Evolutionary conservation across 169 alveolate species (phyloP).

Genomic region (Plasmodium yoelii): DNA sequence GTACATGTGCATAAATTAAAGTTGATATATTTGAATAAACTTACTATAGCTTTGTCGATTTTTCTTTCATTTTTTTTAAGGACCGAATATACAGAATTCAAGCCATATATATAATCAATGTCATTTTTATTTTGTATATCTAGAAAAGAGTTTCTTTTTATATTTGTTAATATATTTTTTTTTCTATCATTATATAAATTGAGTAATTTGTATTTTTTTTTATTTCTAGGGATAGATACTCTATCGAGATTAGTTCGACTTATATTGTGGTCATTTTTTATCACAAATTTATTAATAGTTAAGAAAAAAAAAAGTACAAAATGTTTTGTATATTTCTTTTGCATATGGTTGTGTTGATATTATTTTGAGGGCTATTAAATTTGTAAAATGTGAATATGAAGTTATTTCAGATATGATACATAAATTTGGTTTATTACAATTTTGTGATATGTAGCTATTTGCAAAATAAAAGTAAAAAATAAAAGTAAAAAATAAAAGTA

Average conservation of each 20-base stretch:
- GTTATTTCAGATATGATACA: no score
- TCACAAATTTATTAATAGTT: background rate
- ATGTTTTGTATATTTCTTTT: background rate
- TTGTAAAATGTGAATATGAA: no score
- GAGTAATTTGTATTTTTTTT: background rate
- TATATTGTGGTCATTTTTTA: background rate
- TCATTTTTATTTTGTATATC: slow-evolving; percentile 17
- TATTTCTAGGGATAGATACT: background rate
- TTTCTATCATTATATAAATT: background rate
- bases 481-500: no score
- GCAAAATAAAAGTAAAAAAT: no score
- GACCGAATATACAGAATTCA: slow-evolving; percentile 52
- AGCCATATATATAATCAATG: slow-evolving; percentile 47
- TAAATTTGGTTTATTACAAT: no score
- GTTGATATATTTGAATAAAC: background rate
- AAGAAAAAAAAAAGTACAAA: background rate
- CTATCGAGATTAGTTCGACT: background rate
- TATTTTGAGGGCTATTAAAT: no score
- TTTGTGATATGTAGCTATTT: no score
- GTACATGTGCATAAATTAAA: background rate
- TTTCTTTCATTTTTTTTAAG: slow-evolving; percentile 41
- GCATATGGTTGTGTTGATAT: background rate
- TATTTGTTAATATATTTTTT: slow-evolving; percentile 15
- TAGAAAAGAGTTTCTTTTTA: slow-evolving; percentile 34
- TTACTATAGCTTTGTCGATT: slow-evolving; percentile 36